Evolutionary conservation across 2,329 filamentous ascomycete genomes (phyloP).

Genomic region (Fusarium sp.): DNA sequence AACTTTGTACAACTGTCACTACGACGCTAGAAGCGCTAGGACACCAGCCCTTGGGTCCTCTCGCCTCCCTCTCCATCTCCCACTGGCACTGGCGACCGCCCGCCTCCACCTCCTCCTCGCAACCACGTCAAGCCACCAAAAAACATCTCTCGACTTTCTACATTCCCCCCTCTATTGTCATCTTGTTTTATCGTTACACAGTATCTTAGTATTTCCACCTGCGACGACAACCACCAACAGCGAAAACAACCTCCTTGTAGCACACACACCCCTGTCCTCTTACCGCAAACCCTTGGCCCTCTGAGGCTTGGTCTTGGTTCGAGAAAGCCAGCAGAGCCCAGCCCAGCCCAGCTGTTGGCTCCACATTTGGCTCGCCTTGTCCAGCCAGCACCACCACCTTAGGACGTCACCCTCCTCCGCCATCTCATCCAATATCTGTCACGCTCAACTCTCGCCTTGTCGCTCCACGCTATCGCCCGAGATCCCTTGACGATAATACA

Average conservation of each 20-base stretch:
- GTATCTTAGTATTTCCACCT: constrained; percentile 17
- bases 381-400: constrained; percentile 18
- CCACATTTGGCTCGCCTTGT: constrained; percentile 34
- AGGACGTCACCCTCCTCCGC: constrained; percentile 34
- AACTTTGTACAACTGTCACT: constrained; percentile 32
- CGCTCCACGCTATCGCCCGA: constrained; percentile 6
- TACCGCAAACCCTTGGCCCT: constrained; percentile 1
- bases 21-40: constrained; percentile 28
- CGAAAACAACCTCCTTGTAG: background rate
- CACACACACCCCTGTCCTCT: constrained; percentile 2
- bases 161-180: constrained; percentile 5
- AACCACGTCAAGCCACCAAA: constrained; percentile 39
- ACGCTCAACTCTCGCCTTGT: constrained; percentile 7
- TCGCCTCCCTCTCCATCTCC: background rate
- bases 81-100: constrained; percentile 8
- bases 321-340: constrained; percentile 21
- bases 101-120: constrained; percentile 37
- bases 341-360: constrained; percentile 28
- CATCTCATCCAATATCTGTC: constrained; percentile 24
- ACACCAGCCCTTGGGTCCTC: constrained; percentile 6
- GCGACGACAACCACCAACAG: constrained; percentile 24
- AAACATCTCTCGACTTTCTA: constrained; percentile 26
- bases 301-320: constrained; percentile 23
- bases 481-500: constrained; percentile 13
- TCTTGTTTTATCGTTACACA: constrained; percentile 31